Percentiles rank a stretch among this genome's conserved stretches.
These are phyloP conservation scores for Pseudomonodictys pantanalensis DNA, from an alignment of 495 filamentous ascomycete species.

Conservation along the genomic window DNA sequence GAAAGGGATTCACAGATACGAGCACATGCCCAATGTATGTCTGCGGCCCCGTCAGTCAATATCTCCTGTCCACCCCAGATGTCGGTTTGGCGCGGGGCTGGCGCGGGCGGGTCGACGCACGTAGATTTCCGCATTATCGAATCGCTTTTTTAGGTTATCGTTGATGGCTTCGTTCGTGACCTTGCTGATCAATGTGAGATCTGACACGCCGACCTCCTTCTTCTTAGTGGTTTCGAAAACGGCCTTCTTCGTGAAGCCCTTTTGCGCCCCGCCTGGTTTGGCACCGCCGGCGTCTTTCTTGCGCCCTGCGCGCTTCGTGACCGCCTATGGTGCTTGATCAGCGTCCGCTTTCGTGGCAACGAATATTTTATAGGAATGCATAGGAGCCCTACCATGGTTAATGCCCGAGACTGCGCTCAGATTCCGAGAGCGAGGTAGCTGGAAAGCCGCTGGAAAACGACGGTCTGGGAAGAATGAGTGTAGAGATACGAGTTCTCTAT, in stretches of 20 bases:
- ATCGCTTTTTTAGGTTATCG: constrained; percentile 95
- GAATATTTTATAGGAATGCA: no score
- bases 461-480: no score
- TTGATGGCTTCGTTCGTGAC: constrained; percentile 99
- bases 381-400: constrained; percentile 30
- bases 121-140: constrained; percentile 96
- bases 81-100: constrained; percentile 5
- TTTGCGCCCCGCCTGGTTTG: constrained; percentile 48
- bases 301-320: constrained; percentile 55
- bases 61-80: neutral
- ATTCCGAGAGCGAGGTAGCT: neutral
- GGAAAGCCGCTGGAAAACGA: neutral
- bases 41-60: constrained; percentile 44
- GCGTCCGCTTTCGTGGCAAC: neutral
- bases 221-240: constrained; percentile 94
- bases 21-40: constrained; percentile 99
- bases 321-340: constrained; percentile 36
- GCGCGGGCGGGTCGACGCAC: constrained; percentile 49
- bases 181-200: constrained; percentile 95
- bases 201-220: constrained; percentile 98
- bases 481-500: no score
- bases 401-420: constrained; percentile 23
- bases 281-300: constrained; percentile 62
- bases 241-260: constrained; percentile 85
- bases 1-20: constrained; percentile 98